A percentile compares a stretch with the other conserved stretches of the same genome.
Evolutionary conservation across 1,284 basidiomycete species (phyloP).

Genomic region (Tilletia indica): DNA sequence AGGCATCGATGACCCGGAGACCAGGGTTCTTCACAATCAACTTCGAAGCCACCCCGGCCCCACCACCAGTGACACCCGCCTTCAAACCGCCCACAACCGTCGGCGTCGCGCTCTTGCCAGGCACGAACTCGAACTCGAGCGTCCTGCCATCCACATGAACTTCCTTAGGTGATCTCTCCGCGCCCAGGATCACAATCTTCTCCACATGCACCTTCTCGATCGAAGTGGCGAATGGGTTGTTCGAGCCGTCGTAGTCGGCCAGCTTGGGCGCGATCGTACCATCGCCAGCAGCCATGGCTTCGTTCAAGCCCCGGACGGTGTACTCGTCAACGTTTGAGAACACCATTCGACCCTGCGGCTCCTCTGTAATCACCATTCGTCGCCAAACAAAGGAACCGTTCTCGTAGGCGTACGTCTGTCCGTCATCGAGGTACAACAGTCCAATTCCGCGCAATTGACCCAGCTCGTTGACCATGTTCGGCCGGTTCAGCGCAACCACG

Average conservation of each 20-base stretch:
- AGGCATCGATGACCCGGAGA: slow-evolving; percentile 11
- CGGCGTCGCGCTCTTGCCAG: background rate
- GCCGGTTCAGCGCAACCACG: slow-evolving; percentile 72
- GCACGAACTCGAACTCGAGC: slow-evolving; percentile 15
- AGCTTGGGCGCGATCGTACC: background rate
- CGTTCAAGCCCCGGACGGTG: slow-evolving; percentile 30
- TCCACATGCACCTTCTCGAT: slow-evolving; percentile 46
- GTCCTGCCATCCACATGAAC: slow-evolving; percentile 29
- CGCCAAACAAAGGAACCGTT: slow-evolving; percentile 73
- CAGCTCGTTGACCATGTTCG: slow-evolving; percentile 20
- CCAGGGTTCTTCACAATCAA: slow-evolving; percentile 10
- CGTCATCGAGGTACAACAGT: slow-evolving; percentile 93
- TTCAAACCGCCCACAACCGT: background rate
- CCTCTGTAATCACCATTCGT: slow-evolving; percentile 30
- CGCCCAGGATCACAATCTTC: slow-evolving; percentile 47
- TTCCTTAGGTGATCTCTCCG: slow-evolving; percentile 33
- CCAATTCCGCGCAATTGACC: slow-evolving; percentile 64
- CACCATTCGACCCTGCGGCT: background rate
- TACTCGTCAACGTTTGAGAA: slow-evolving; percentile 23
- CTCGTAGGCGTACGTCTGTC: slow-evolving; percentile 76
- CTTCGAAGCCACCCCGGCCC: slow-evolving; percentile 3
- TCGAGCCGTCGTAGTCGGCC: slow-evolving; percentile 19
- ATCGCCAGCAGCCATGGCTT: slow-evolving; percentile 23
- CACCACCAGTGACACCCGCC: background rate
- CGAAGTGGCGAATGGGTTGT: slow-evolving; percentile 40